A percentile compares a stretch with the other conserved stretches of the same genome.
Conservation (phyloP, 1,284 basidiomycete species). For the Austroboletus niveus region DNA sequence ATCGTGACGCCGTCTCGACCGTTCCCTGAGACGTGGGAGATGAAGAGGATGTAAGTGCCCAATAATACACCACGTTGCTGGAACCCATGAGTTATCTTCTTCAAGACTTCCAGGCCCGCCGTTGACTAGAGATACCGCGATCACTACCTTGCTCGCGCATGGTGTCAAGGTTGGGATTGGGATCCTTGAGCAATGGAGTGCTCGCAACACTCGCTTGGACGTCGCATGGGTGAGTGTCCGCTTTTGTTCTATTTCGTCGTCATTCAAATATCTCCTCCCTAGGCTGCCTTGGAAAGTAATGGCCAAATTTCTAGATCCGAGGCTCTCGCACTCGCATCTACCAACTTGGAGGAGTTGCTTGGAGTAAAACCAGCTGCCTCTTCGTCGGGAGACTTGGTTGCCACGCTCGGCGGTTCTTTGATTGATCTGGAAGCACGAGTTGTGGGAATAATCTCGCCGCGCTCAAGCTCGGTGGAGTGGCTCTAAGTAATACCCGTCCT, state of each 20-base stretch:
- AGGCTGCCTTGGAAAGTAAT: conserved; percentile 26
- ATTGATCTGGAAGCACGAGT: conserved; percentile 46
- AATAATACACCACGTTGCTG: neutral
- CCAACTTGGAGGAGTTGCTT: conserved; percentile 53
- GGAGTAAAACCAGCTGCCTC: conserved; percentile 37
- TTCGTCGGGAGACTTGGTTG: conserved; percentile 47
- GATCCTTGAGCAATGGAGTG: conserved; percentile 48
- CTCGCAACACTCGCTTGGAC: conserved; percentile 64
- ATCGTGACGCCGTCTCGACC: conserved; percentile 61
- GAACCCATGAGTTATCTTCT: conserved; percentile 1
- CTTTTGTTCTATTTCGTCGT: neutral
- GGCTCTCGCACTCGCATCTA: conserved; percentile 31
- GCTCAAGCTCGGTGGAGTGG: conserved; percentile 30
- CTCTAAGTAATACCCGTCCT: conserved; percentile 17
- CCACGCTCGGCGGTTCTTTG: conserved; percentile 40
- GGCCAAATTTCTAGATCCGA: conserved; percentile 29
- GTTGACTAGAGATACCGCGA: conserved; percentile 61
- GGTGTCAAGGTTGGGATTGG: conserved; percentile 79
- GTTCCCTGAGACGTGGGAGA: conserved; percentile 62
- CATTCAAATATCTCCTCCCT: neutral
- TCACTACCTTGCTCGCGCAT: conserved; percentile 59
- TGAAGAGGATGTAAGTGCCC: conserved; percentile 44
- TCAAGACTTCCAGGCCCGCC: conserved; percentile 71
- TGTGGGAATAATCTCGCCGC: conserved; percentile 45
- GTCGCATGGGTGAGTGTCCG: conserved; percentile 22